Conservation (phyloP, 2,329 filamentous ascomycete genomes). For the Epicoccum nigrum region DNA sequence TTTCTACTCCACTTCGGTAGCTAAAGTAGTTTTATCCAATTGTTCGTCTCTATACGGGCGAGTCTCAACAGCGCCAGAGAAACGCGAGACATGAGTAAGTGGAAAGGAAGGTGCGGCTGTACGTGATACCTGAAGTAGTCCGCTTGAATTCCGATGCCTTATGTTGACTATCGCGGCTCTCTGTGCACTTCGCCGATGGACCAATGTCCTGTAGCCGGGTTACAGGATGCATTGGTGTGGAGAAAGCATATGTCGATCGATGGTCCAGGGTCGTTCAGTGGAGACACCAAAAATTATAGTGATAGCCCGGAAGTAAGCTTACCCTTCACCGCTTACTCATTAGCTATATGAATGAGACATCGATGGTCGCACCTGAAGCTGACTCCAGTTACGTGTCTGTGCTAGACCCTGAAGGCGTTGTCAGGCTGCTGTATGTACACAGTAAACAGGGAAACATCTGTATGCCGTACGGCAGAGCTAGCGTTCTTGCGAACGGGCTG, state of each 20-base stretch:
- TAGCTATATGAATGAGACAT: not conserved
- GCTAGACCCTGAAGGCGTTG: constrained; percentile 9
- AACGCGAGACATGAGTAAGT: constrained; percentile 7
- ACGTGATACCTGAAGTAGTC: not conserved
- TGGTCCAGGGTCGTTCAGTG: constrained; percentile 5
- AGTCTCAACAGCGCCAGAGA: constrained; percentile 8
- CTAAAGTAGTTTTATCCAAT: constrained; percentile 8
- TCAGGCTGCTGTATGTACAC: constrained; percentile 1
- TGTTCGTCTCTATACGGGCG: constrained; percentile 1
- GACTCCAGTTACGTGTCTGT: not conserved
- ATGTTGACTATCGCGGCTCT: too few relatives aligned
- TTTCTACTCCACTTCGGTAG: constrained; percentile 13
- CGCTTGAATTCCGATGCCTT: not conserved
- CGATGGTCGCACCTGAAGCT: not conserved
- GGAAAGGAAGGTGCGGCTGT: constrained; percentile 9
- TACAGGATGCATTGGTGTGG: constrained; percentile 7
- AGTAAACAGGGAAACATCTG: too few relatives aligned
- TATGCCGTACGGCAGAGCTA: constrained; percentile 6
- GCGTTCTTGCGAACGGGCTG: not conserved
- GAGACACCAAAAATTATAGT: not conserved
- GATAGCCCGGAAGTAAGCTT: not conserved
- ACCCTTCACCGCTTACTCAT: constrained; percentile 1
- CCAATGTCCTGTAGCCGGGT: constrained; percentile 2
- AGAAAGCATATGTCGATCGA: constrained; percentile 10
- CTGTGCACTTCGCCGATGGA: not conserved